These are phyloP conservation scores for Elasticomyces elasticus DNA, from an alignment of 495 filamentous ascomycete genomes.

Conservation along the genomic window DNA sequence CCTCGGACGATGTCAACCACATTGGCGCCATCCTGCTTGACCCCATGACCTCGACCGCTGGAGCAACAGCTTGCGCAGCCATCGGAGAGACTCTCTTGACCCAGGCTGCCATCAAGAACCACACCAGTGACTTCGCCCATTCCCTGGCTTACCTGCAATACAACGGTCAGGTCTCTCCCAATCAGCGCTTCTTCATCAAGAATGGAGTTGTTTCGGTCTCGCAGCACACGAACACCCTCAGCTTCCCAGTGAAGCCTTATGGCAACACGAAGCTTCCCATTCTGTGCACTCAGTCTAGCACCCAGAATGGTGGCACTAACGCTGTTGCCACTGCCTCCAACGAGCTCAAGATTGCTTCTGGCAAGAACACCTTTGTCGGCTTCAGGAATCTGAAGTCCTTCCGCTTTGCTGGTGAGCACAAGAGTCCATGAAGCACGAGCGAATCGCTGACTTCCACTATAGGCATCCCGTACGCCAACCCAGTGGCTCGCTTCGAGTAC, in stretches of 20 bases:
- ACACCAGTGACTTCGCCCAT: conserved; percentile 32
- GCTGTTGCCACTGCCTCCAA: conserved; percentile 23
- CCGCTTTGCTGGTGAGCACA: conserved; percentile 37
- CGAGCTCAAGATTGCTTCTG: conserved; percentile 29
- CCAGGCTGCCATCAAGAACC: conserved; percentile 27
- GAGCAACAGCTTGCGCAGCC: conserved; percentile 33
- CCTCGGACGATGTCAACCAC: conserved; percentile 39
- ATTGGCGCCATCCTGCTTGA: conserved; percentile 37
- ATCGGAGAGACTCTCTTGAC: conserved; percentile 36
- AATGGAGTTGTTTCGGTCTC: conserved; percentile 28
- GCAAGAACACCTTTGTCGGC: conserved; percentile 35
- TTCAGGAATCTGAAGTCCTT: conserved; percentile 46
- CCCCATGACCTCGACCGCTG: conserved; percentile 26
- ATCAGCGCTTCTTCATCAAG: conserved; percentile 34
- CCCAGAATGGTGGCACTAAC: conserved; percentile 14
- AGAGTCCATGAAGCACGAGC: background rate
- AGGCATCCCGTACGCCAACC: conserved; percentile 39
- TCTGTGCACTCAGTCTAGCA: conserved; percentile 38
- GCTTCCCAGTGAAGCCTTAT: conserved; percentile 17
- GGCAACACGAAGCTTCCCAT: conserved; percentile 29
- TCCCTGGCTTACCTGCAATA: conserved; percentile 35
- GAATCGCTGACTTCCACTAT: background rate
- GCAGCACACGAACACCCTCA: conserved; percentile 12
- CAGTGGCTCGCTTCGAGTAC: conserved; percentile 39
- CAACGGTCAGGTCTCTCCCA: conserved; percentile 14